A percentile compares a stretch with the other conserved stretches of the same genome.
phyloP scores from a whole-genome alignment of 257 asterid species.

The Fraxinus cuspidata region DNA sequence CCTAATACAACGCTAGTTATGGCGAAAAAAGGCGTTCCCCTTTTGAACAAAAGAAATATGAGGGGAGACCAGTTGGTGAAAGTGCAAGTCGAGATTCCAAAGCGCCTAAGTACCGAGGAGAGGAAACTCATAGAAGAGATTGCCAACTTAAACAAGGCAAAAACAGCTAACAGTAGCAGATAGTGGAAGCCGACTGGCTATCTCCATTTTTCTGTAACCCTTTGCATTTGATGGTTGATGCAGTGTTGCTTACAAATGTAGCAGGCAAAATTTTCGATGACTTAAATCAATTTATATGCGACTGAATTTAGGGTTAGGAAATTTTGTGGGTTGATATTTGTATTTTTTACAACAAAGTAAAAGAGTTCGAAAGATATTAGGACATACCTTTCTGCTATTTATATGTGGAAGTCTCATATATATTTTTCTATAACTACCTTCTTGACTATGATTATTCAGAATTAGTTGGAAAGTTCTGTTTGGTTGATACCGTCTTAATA shows the following conservation, averaged over 20 bases:
- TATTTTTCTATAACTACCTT: neutral
- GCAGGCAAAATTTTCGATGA: constrained; percentile 13
- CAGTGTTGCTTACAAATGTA: neutral
- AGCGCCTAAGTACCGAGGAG: constrained; percentile 80
- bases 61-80: constrained; percentile 97
- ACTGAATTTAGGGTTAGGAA: constrained; percentile 20
- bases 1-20: constrained; percentile 92
- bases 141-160: constrained; percentile 67
- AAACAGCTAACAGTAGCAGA: constrained; percentile 62
- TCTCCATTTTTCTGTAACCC: neutral
- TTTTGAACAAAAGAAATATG: constrained; percentile 65
- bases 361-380: constrained; percentile 12
- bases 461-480: constrained; percentile 17
- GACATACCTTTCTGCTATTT: constrained; percentile 17
- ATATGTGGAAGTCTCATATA: neutral
- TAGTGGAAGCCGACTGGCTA: constrained; percentile 23
- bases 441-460: neutral
- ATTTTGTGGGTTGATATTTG: constrained; percentile 34
- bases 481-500: constrained; percentile 7
- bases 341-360: constrained; percentile 10
- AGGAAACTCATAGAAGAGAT: constrained; percentile 89
- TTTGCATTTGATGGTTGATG: constrained; percentile 5
- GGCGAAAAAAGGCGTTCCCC: constrained; percentile 92
- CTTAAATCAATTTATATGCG: neutral
- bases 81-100: constrained; percentile 97